Percentiles rank a stretch among this genome's conserved stretches.
These are phyloP conservation scores for Tagetes patula DNA, from an alignment of 129 eudicot species.

Conservation along the genomic window DNA sequence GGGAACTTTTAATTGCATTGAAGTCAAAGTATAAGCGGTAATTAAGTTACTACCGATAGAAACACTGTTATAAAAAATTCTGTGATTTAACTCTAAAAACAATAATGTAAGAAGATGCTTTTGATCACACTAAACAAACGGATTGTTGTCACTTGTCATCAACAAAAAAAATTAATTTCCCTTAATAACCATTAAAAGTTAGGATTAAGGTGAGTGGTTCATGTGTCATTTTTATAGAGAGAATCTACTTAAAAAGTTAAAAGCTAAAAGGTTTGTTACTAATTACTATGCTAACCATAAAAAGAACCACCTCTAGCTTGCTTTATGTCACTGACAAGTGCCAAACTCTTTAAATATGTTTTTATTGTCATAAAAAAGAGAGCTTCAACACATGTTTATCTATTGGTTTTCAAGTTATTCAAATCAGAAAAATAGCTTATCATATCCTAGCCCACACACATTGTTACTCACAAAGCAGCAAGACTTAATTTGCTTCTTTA, in stretches of 20 bases:
- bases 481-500: constrained; percentile 8
- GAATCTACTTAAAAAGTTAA: neutral
- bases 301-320: constrained; percentile 23
- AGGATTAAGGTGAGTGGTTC: neutral
- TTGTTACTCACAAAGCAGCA: neutral
- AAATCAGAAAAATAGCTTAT: neutral
- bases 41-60: no score
- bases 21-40: no score
- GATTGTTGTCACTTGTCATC: neutral
- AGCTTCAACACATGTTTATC: no score
- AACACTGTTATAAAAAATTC: no score
- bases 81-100: no score
- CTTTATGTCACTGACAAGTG: constrained; percentile 3
- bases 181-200: neutral
- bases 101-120: no score
- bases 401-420: no score
- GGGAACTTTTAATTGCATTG: no score
- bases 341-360: constrained; percentile 11
- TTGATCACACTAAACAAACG: no score
- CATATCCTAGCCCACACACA: neutral
- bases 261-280: neutral
- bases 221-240: neutral
- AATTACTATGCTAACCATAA: constrained; percentile 2
- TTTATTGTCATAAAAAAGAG: constrained; percentile 5
- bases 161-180: no score